Evolutionary conservation across 306 rosid species (phyloP).

Genomic region (Dryas drummondii): DNA sequence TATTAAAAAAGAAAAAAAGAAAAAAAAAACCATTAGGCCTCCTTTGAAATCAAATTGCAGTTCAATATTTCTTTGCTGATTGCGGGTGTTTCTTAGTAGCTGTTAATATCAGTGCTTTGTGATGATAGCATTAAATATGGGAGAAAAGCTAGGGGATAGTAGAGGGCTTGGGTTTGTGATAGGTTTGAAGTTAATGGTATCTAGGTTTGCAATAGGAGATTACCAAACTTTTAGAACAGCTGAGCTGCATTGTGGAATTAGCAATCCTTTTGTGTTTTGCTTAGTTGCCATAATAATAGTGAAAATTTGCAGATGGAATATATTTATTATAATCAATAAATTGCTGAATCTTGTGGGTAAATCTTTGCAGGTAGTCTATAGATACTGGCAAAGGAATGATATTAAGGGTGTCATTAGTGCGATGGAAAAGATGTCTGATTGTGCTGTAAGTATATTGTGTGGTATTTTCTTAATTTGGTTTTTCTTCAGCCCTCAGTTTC

Average conservation of each 20-base stretch:
- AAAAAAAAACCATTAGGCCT: not conserved
- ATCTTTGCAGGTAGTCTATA: constrained; percentile 66
- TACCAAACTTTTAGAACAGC: not conserved
- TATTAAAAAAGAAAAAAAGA: not conserved
- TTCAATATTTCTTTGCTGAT: not conserved
- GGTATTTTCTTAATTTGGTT: constrained; percentile 10
- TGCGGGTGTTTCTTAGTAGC: not conserved
- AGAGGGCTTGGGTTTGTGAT: not conserved
- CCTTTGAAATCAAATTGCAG: not conserved
- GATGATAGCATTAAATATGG: not conserved
- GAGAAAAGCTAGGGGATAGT: not conserved
- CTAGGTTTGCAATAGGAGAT: not conserved
- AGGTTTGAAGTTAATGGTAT: not conserved
- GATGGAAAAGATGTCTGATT: constrained; percentile 90
- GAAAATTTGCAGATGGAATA: not conserved
- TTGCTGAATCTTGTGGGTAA: constrained; percentile 31
- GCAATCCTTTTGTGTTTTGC: not conserved
- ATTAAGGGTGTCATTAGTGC: constrained; percentile 80
- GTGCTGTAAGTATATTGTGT: constrained; percentile 62
- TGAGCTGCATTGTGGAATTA: not conserved
- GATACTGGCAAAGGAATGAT: constrained; percentile 94
- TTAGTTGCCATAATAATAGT: not conserved
- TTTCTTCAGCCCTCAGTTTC: constrained; percentile 6
- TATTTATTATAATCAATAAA: constrained; percentile 3
- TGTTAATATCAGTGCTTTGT: not conserved